Base-by-base conservation (phyloP, 768 basidiomycete species). In the Gelatoporia subvermispora region DNA sequence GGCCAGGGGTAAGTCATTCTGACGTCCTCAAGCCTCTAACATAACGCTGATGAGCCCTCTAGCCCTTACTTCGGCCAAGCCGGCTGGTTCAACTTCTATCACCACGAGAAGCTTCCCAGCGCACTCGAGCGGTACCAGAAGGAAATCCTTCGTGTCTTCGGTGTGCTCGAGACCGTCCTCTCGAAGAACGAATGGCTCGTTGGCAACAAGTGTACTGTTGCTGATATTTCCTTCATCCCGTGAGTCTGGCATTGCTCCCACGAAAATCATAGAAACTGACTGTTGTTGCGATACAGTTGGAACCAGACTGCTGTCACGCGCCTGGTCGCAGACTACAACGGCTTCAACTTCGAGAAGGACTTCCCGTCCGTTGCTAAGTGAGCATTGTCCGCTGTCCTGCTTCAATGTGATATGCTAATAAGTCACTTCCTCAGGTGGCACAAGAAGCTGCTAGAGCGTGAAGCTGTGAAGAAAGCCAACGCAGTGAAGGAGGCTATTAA, bases 51-150 rank as follows among this genome's bases (percentile, higher is more conserved):
- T 28, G 21, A 23, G 40, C 25, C 35, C 3, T 34, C 10, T 17
- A 55, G 61, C 41, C 59, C 61, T 5, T 62, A 62, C 53, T 63
- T 53, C 41, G 62, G 60, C 22, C 62, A 63, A 50, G 47, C 45
- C 7, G 37, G 37, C 37, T n/a, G 37, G 37, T 54, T 54, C 41
- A 7, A 36, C 22, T 31, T 38, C 2, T 50, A 15, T 25, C 48
- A 50, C 28, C 35, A 31, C 0, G 48, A 50, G 31, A 36, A 41
- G 4, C 15, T 54, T 4, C 53, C 53, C 3, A 50, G 48, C 42
- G 53, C 53, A 10, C 18, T 50, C 28, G 53, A 54, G 41, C 48
- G 53, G 21, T 54, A 54, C 48, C 41, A 41, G 34, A 45, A 49
- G n/a, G 48, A 54, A 42, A 31, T 45, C 17, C 15, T 43, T 16